phyloP scores from a whole-genome alignment of 768 basidiomycete species.

The Rhizopogon salebrosus region DNA sequence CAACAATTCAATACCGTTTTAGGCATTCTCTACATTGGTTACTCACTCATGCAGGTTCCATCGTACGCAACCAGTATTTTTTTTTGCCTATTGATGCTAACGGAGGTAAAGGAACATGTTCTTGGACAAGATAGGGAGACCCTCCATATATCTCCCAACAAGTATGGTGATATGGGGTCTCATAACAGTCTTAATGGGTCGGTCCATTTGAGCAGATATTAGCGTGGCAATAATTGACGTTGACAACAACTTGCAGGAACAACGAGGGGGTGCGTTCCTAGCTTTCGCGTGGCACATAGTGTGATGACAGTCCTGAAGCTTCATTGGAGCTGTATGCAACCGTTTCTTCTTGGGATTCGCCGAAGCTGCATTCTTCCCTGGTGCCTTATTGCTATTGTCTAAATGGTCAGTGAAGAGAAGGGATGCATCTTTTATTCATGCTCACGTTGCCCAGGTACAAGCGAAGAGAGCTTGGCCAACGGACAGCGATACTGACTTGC shows the following conservation, averaged over 20 bases:
- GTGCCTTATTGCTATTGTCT: conserved; percentile 41
- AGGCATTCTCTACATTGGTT: conserved; percentile 65
- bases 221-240: neutral
- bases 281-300: neutral
- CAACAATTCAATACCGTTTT: conserved; percentile 63
- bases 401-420: conserved; percentile 27
- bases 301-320: conserved; percentile 34
- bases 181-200: conserved; percentile 51
- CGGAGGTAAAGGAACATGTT: conserved; percentile 55
- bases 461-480: conserved; percentile 60
- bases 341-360: conserved; percentile 76
- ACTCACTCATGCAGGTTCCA: conserved; percentile 77
- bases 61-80: conserved; percentile 40
- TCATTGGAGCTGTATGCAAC: conserved; percentile 53
- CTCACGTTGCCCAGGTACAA: conserved; percentile 63
- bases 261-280: conserved; percentile 29
- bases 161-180: conserved; percentile 73
- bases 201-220: conserved; percentile 6
- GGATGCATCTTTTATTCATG: conserved; percentile 37
- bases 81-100: neutral
- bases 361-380: conserved; percentile 71
- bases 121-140: conserved; percentile 59
- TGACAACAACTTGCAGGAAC: conserved; percentile 30
- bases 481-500: conserved; percentile 64
- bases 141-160: conserved; percentile 59